phyloP scores from a whole-genome alignment of 495 filamentous ascomycete species.

The Xylaria flabelliformis region DNA sequence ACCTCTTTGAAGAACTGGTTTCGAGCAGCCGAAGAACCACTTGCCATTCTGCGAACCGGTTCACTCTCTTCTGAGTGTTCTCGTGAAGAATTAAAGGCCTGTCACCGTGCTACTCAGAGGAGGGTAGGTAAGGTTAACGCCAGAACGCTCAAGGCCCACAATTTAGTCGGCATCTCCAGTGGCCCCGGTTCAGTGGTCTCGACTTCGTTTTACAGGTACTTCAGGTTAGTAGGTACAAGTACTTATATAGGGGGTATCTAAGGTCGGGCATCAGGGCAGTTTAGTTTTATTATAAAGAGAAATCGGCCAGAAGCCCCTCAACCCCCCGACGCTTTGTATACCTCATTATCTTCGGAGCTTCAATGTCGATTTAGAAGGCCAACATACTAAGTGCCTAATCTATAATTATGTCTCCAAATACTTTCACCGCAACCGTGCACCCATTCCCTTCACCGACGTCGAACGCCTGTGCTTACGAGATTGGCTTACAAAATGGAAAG shows the following conservation, averaged over 20 bases:
- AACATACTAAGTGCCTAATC: not conserved
- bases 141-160: constrained; percentile 3
- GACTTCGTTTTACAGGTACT: no score
- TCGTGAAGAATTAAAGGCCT: not conserved
- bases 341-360: not conserved
- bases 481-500: constrained; percentile 41
- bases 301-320: no score
- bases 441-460: constrained; percentile 41
- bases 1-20: constrained; percentile 54
- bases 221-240: no score
- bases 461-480: constrained; percentile 45
- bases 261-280: no score
- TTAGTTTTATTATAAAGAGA: not conserved
- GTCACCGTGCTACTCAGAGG: not conserved
- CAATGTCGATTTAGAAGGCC: not conserved
- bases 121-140: not conserved
- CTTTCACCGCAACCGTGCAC: constrained; percentile 46
- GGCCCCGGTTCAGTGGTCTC: not conserved
- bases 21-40: constrained; percentile 33
- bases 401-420: constrained; percentile 32
- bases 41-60: constrained; percentile 34
- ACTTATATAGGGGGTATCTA: no score
- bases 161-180: constrained; percentile 11
- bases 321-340: not conserved
- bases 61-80: constrained; percentile 23